Conservation (phyloP, 371 early-diverging fungal genomes). For the Dichotomocladium elegans region DNA sequence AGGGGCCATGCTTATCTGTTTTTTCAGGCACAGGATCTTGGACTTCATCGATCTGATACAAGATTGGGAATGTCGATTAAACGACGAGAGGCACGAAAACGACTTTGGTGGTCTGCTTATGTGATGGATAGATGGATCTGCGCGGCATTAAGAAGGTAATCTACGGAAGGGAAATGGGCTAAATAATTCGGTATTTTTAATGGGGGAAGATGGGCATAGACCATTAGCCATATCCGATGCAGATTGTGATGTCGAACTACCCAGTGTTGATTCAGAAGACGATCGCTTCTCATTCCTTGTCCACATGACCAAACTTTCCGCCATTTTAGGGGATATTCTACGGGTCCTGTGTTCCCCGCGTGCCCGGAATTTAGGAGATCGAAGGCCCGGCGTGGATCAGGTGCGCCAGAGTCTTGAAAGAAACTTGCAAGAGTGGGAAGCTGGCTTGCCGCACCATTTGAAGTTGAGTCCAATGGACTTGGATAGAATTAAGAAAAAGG, state of each 20-base stretch:
- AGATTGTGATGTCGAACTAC: slow-evolving; percentile 38
- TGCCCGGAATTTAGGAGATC: slow-evolving; percentile 16
- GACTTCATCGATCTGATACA: slow-evolving; percentile 34
- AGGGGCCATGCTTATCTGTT: not conserved
- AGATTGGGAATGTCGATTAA: slow-evolving; percentile 14
- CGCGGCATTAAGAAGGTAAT: slow-evolving; percentile 37
- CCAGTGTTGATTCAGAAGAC: not conserved
- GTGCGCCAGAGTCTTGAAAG: slow-evolving; percentile 18
- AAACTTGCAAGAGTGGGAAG: slow-evolving; percentile 26
- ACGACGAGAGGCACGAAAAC: slow-evolving; percentile 19
- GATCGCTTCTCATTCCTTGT: slow-evolving; percentile 11
- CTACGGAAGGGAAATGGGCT: too few species aligned
- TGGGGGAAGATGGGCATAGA: slow-evolving; percentile 15
- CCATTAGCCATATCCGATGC: slow-evolving; percentile 38
- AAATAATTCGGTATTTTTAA: too few species aligned
- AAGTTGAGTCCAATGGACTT: slow-evolving; percentile 16
- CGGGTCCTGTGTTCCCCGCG: slow-evolving; percentile 31
- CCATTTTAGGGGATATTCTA: slow-evolving; percentile 34
- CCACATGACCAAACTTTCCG: slow-evolving; percentile 21
- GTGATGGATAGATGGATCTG: slow-evolving; percentile 40
- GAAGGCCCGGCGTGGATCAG: slow-evolving; percentile 15
- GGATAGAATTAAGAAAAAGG: slow-evolving; percentile 10
- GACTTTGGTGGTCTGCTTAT: slow-evolving; percentile 47
- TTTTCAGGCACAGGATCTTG: slow-evolving; percentile 36
- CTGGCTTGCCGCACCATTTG: slow-evolving; percentile 16